A percentile compares a stretch with the other conserved stretches of the same genome.
phyloP scores from a whole-genome alignment of 768 basidiomycete species.

The Leccinum obscurum region DNA sequence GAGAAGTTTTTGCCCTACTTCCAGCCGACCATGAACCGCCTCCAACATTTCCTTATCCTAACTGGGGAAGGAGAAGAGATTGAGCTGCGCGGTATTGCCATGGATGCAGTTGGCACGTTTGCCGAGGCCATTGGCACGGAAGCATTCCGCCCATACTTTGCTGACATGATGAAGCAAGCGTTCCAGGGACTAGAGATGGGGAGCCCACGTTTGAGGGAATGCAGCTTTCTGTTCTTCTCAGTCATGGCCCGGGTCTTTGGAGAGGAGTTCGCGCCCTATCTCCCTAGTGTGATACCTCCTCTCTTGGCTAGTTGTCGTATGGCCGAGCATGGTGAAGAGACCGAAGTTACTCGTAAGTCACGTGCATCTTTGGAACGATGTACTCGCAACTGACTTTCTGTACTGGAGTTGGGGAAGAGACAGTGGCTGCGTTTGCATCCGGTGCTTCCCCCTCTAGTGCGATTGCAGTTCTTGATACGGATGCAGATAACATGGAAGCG shows the following conservation, averaged over 20 bases:
- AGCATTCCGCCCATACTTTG: slow-evolving; percentile 91
- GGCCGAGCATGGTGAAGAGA: slow-evolving; percentile 71
- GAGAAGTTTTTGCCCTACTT: slow-evolving; percentile 93
- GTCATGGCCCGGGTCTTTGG: slow-evolving; percentile 98
- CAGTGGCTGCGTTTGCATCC: slow-evolving; percentile 63
- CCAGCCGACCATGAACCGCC: slow-evolving; percentile 82
- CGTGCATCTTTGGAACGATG: background rate
- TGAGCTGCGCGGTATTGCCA: slow-evolving; percentile 94
- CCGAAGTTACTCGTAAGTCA: slow-evolving; percentile 42
- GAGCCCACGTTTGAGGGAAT: slow-evolving; percentile 86
- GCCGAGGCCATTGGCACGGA: slow-evolving; percentile 96
- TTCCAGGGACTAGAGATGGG: slow-evolving; percentile 88
- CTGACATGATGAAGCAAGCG: slow-evolving; percentile 94
- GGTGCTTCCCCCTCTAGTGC: slow-evolving; percentile 73
- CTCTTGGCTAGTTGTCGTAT: slow-evolving; percentile 83
- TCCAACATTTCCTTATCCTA: slow-evolving; percentile 86
- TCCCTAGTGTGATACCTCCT: slow-evolving; percentile 83
- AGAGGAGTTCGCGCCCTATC: slow-evolving; percentile 88
- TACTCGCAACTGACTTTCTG: slow-evolving; percentile 5
- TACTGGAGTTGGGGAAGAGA: slow-evolving; percentile 48
- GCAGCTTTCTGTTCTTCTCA: slow-evolving; percentile 97
- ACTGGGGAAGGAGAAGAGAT: slow-evolving; percentile 87
- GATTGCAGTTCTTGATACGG: slow-evolving; percentile 58
- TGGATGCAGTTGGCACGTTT: slow-evolving; percentile 98
- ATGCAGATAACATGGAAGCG: slow-evolving; percentile 52